A percentile compares a stretch with the other conserved stretches of the same genome.
Conservation (phyloP, 257 asterid species). For the Buddleja alternifolia region DNA sequence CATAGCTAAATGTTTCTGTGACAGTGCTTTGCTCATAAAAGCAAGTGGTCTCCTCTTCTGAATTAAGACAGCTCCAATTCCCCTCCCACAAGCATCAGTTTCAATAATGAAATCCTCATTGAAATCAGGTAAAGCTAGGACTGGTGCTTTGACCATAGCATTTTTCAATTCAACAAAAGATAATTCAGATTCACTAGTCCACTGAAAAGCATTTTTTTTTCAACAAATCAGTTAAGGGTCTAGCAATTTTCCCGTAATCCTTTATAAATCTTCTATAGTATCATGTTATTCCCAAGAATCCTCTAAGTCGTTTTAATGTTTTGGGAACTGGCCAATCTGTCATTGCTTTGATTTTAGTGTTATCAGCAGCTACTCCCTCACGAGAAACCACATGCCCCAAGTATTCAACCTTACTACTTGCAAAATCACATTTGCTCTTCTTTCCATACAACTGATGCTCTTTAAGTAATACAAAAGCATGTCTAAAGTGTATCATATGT, state of each 20-base stretch:
- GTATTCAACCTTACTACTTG: background rate
- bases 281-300: background rate
- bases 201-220: too few species aligned
- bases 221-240: too few species aligned
- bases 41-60: background rate
- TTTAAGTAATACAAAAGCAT: background rate
- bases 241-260: too few species aligned
- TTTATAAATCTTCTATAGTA: background rate
- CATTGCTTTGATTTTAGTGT: background rate
- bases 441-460: background rate
- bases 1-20: background rate
- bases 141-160: background rate
- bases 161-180: too few species aligned
- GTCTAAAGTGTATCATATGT: too few species aligned
- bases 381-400: background rate
- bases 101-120: too few species aligned
- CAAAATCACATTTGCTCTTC: background rate
- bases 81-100: background rate
- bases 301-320: background rate
- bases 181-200: background rate
- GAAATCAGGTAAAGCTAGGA: background rate
- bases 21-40: background rate
- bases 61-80: background rate
- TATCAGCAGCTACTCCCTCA: background rate
- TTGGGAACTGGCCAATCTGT: background rate